Conservation (phyloP, 73 alveolate genomes). For the Paramecium octaurelia region DNA sequence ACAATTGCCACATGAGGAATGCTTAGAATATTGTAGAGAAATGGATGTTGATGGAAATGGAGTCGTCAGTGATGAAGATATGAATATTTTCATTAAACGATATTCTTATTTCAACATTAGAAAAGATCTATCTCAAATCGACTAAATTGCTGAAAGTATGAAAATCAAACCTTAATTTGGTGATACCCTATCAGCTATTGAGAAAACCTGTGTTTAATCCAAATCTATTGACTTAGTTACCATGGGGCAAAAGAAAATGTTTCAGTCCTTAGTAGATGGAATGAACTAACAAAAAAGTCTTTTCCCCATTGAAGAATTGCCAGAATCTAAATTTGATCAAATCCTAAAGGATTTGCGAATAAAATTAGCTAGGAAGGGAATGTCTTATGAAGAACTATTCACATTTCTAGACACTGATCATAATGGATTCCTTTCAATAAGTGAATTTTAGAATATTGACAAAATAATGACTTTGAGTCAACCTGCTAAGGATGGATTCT, state of each 20-base stretch:
- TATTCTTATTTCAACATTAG: slow-evolving; percentile 47
- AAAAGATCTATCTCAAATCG: slow-evolving; percentile 29
- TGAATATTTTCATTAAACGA: slow-evolving; percentile 40
- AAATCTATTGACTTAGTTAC: slow-evolving; percentile 31
- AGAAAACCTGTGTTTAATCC: neutral
- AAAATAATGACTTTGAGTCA: slow-evolving; percentile 68
- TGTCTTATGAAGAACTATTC: slow-evolving; percentile 63
- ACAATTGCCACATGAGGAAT: slow-evolving; percentile 31
- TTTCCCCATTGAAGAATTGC: slow-evolving; percentile 52
- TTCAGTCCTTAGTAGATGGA: slow-evolving; percentile 32
- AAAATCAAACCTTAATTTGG: neutral
- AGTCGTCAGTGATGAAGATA: slow-evolving; percentile 49
- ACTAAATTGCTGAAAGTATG: neutral
- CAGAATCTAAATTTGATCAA: slow-evolving; percentile 50
- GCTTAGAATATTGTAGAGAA: slow-evolving; percentile 43
- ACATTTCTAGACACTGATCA: slow-evolving; percentile 68
- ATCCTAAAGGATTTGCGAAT: slow-evolving; percentile 58
- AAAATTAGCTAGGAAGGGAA: slow-evolving; percentile 44
- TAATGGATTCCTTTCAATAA: slow-evolving; percentile 75
- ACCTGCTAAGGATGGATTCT: slow-evolving; percentile 81
- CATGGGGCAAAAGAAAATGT: slow-evolving; percentile 16
- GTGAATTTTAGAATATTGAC: slow-evolving; percentile 74
- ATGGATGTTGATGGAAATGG: slow-evolving; percentile 64
- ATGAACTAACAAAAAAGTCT: slow-evolving; percentile 49
- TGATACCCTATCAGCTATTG: neutral